Base-by-base conservation (phyloP, 73 alveolate species). In the Halteria grandinella region DNA sequence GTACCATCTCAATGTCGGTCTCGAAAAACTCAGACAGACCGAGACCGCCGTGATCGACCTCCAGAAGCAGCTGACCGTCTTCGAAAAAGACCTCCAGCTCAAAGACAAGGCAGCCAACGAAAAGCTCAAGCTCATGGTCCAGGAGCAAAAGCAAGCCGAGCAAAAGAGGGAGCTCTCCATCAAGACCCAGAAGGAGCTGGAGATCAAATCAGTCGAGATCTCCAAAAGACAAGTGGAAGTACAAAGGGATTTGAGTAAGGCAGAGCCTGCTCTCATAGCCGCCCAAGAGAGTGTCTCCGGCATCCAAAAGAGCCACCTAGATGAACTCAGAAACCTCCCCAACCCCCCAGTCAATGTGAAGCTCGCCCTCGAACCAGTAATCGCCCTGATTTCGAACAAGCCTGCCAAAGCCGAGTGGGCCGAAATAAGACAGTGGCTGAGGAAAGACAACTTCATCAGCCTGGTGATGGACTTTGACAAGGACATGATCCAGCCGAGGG, bases 71-170 rank as follows among this genome's bases (percentile, higher is more conserved):
- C 88, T 97, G 28, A 94, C 90, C 23, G 93, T 83, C 75, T 95
- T 91, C 90, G 92, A 91, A 58, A 83, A 83, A 60, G 99, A 94
- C 29, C 93, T 97, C 40, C 69, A 76, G 47, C 82, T 73, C 33
- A 97, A 97, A 71, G 96, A 97, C 59, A 79, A 82, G 55, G 93
- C 95, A 85, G 99, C 99, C 24, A 93, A 95, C 58, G 97, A 87
- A 62, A 93, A 94, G 59, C 90, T 97, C 73, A 82, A 91, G 27
- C 70, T 88, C 55, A 97, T 97, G 95, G 95, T 97, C 72, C 86
- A 86, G 55, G 98, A 97, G 50, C 94, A 94, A 77, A 88, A 96
- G 10, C 93, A 87, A 60, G 99, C 99, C 14, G 98, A 97, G 76
- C 78, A 86, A 64, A 88, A 85, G 74, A 86, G 92, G 58, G 98